A percentile compares a stretch with the other conserved stretches of the same genome.
These are phyloP conservation scores for Sugiyamaella castrensis DNA, from an alignment of 1,139 yeast species.

Conservation along the genomic window DNA sequence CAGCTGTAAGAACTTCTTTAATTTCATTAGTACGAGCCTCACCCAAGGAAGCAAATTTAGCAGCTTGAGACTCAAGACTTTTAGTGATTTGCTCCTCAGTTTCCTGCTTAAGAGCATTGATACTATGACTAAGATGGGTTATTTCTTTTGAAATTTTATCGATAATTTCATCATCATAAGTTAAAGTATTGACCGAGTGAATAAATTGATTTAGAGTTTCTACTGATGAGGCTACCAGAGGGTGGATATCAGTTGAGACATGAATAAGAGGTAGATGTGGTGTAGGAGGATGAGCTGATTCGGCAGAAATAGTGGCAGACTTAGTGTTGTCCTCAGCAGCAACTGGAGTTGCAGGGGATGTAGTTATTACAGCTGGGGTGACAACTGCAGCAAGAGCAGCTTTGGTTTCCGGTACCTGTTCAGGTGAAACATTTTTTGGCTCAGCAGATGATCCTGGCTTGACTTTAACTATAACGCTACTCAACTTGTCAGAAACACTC, in stretches of 20 bases:
- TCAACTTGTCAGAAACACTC: conserved; percentile 2
- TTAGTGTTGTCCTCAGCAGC: conserved; percentile 13
- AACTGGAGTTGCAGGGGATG: conserved; percentile 18
- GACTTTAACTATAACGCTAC: conserved; percentile 2
- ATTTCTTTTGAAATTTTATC: conserved; percentile 31
- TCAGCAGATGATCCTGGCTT: conserved; percentile 12
- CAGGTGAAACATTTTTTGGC: conserved; percentile 4
- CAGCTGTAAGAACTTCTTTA: conserved; percentile 44
- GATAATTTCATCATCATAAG: conserved; percentile 33
- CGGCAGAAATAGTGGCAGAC: conserved; percentile 9
- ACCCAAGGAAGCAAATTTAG: conserved; percentile 29
- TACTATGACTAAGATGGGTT: conserved; percentile 30
- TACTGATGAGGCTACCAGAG: conserved; percentile 48
- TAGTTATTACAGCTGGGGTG: conserved; percentile 30
- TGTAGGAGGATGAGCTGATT: neutral
- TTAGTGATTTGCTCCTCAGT: conserved; percentile 29
- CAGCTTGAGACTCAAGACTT: conserved; percentile 28
- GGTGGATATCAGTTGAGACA: conserved; percentile 41
- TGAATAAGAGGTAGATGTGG: conserved; percentile 29
- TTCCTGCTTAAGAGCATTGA: conserved; percentile 27
- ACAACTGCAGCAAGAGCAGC: conserved; percentile 33
- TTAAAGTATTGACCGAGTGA: conserved; percentile 47
- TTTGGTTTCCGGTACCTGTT: conserved; percentile 2
- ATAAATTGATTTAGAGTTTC: conserved; percentile 54
- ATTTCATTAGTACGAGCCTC: conserved; percentile 32